Evolutionary conservation across 345 rosid species (phyloP), one percentile per base, ranked within the genome.

Genomic region (Gynandropsis gynandra): DNA sequence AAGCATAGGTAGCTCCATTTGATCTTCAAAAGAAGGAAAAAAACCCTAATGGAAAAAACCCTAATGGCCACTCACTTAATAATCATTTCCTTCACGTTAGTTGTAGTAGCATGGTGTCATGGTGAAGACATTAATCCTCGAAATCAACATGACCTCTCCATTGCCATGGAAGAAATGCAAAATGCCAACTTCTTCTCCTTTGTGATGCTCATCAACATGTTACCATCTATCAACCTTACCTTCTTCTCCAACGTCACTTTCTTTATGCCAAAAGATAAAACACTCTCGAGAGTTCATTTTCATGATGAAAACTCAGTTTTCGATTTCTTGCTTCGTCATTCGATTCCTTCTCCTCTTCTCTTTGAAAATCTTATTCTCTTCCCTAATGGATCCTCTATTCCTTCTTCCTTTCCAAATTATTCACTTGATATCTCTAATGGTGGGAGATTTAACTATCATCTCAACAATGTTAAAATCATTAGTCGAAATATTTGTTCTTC

Each of bases 231-330:
- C 14, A 60, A 65, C 36, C 62, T 19, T 0, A 64, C 31, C 42
- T 7, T 67, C 2, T 50, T 33, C 12, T 62, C 56, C 5, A 81
- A 81, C 35, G 38, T 85, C 63, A 85, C 90, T 10, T 86, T 86
- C 76, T 69, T 86, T 62, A 83, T 86, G 89, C 94, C 94, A 17
- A 77, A 68, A 8, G 94, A 86, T 68, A 47, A 65, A 49, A 59
- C 66, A 24, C 58, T 83, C 61, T 79, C 93, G 0, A 62, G 38
- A 18, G 48, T 70, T 12, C 41, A 60, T 18, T 48, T 76, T 14
- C 16, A 52, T 27, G 51, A 64, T 12, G 71, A 48, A 29, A 47
- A 37, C 15, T 46, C 67, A 1, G 60, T 85, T 17, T 16, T 76
- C 1, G 72, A 58, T 12, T 89, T 89, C 72, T 61, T 86, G 65